Evolutionary conservation across 2,329 filamentous ascomycete genomes (phyloP).

Genomic region (Elsinoe necatrix): DNA sequence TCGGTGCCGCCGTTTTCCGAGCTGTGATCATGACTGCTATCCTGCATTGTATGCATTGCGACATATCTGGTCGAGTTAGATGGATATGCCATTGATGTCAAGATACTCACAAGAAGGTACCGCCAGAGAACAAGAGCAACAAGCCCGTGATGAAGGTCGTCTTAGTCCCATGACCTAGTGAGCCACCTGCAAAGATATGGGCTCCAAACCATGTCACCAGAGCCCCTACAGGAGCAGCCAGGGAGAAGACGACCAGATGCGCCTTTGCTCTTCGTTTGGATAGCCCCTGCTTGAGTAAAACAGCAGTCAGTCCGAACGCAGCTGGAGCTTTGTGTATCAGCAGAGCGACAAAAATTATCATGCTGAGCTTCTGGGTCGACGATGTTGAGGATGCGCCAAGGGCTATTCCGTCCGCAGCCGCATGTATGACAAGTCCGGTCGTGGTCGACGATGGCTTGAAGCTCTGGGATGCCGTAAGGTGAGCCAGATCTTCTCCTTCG

Average conservation of each 20-base stretch:
- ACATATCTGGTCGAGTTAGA: slow-evolving; percentile 59
- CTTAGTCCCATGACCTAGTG: slow-evolving; percentile 45
- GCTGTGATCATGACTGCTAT: slow-evolving; percentile 41
- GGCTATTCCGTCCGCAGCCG: slow-evolving; percentile 88
- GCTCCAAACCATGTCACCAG: slow-evolving; percentile 75
- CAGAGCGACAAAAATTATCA: slow-evolving; percentile 91
- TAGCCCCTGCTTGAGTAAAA: slow-evolving; percentile 82
- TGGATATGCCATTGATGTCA: background rate
- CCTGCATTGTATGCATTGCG: slow-evolving; percentile 97
- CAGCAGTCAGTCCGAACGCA: slow-evolving; percentile 85
- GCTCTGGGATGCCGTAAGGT: background rate
- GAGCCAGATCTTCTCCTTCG: slow-evolving; percentile 19
- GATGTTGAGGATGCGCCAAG: slow-evolving; percentile 72
- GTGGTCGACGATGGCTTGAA: slow-evolving; percentile 50
- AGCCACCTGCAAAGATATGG: slow-evolving; percentile 58
- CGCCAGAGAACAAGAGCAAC: slow-evolving; percentile 86
- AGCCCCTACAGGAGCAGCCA: slow-evolving; percentile 82
- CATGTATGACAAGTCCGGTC: slow-evolving; percentile 89
- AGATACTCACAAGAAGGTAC: slow-evolving; percentile 76
- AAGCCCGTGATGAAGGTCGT: slow-evolving; percentile 87
- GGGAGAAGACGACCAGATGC: slow-evolving; percentile 82
- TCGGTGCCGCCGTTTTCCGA: slow-evolving; percentile 38
- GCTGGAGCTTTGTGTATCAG: slow-evolving; percentile 97
- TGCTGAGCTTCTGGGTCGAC: slow-evolving; percentile 64
- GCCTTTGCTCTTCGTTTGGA: slow-evolving; percentile 76